A percentile compares a stretch with the other conserved stretches of the same genome.
phyloP scores from a whole-genome alignment of 75 land plant species.

The Pseudotsuga menziesii region DNA sequence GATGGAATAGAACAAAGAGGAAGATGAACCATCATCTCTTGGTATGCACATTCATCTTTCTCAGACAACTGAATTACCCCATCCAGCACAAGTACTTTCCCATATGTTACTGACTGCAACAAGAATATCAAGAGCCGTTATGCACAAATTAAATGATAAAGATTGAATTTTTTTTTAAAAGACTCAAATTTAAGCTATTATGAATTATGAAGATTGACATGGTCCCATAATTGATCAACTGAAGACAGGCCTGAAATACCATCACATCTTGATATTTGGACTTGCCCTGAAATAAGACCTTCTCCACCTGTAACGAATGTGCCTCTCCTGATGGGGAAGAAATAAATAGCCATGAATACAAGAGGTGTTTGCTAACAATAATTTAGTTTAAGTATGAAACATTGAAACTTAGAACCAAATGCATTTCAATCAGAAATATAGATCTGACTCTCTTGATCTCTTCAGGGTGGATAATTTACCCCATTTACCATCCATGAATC shows the following conservation, averaged over 20 bases:
- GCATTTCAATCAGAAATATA: neutral
- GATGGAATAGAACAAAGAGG: conserved; percentile 86
- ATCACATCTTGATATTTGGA: conserved; percentile 38
- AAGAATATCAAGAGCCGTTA: too few species aligned
- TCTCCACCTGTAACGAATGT: conserved; percentile 36
- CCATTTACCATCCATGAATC: too few species aligned
- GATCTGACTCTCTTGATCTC: too few species aligned
- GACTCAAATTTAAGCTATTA: too few species aligned
- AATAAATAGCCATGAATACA: neutral
- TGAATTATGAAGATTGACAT: too few species aligned
- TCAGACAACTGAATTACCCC: conserved; percentile 86
- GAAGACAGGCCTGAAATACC: conserved; percentile 45
- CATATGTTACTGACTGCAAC: conserved; percentile 69
- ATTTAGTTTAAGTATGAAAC: neutral
- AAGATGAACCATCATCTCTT: conserved; percentile 93
- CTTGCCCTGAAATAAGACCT: conserved; percentile 36
- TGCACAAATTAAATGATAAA: too few species aligned
- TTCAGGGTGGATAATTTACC: too few species aligned
- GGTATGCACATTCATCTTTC: conserved; percentile 94
- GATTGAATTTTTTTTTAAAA: too few species aligned
- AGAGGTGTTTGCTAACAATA: conserved; percentile 1
- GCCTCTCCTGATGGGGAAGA: conserved; percentile 32
- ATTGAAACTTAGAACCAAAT: neutral
- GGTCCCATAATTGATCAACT: too few species aligned
- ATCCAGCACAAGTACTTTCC: conserved; percentile 89